Evolutionary conservation across 1,139 yeast genomes (phyloP), one percentile per base, ranked within the genome.

Genomic region (Zhuliangozyma blackwelliae): DNA sequence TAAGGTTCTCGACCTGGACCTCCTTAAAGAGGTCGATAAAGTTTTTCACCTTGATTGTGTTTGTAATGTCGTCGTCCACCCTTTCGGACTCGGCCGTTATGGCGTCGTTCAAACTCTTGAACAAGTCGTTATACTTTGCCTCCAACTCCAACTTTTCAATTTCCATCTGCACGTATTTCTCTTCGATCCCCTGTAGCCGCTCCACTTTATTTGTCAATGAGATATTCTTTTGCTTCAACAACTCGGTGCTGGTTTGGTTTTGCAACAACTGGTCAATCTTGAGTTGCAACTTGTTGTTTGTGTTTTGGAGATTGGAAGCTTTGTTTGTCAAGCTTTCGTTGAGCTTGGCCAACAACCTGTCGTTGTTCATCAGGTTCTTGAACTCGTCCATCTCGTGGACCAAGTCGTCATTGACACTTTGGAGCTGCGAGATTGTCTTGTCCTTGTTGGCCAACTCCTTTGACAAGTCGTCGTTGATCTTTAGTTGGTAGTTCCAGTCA

Each of bases 61-160:
- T 47, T 2, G 58, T 32, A 10, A 38, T 31, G 28, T 41, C 43
- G 8, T 40, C 40, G 13, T 31, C 35, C n/a, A 59, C 53, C 31
- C 57, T 43, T 5, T 35, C 25, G 4, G 27, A n/a, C 20, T 27
- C 23, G n/a, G 13, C 28, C 11, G 35, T 38, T 39, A 57, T 40
- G 42, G 56, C 40, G 32, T 56, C 46, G 44, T 60, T 62, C 25
- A 67, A 52, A 22, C 68, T 48, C 34, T 54, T 54, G 35, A 61
- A 53, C 35, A 62, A 61, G 22, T 62, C 65, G 29, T 66, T 60
- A 39, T 66, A 60, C 37, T 64, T 71, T 6, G 66, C 59, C 34
- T 73, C 68, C 29, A 79, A 52, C 27, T 70, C 68, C 13, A 77
- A 55, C 40, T 77, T 61, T 44, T 78, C 76, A 31, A 81, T 55